A percentile compares a stretch with the other conserved stretches of the same genome.
Evolutionary conservation across 768 basidiomycete genomes (phyloP).

Genomic region (Pisolithus orientalis): DNA sequence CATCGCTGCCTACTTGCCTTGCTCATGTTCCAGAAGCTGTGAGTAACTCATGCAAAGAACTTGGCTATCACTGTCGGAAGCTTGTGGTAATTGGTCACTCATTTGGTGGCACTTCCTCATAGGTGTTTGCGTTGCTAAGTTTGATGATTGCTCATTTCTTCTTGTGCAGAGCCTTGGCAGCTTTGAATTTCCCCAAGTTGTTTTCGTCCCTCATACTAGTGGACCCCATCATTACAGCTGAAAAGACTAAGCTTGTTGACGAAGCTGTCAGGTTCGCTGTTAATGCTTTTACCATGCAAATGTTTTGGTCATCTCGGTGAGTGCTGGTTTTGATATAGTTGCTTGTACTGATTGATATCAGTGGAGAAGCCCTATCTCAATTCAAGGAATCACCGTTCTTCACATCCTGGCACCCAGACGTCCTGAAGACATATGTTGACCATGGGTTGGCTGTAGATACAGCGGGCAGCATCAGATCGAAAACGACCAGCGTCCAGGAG

Average conservation of each 20-base stretch:
- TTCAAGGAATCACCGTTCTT: conserved; percentile 63
- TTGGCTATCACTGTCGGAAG: conserved; percentile 28
- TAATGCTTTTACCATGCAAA: conserved; percentile 34
- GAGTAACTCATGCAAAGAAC: conserved; percentile 30
- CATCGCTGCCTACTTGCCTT: conserved; percentile 47
- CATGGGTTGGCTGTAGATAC: conserved; percentile 39
- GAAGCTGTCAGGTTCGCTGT: too few relatives aligned
- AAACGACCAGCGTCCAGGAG: conserved; percentile 63
- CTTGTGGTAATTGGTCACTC: conserved; percentile 78
- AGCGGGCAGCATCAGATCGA: conserved; percentile 45
- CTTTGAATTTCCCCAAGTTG: conserved; percentile 53
- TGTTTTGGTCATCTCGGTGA: conserved; percentile 58
- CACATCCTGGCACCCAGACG: conserved; percentile 6
- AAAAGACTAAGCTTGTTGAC: conserved; percentile 22
- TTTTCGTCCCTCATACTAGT: conserved; percentile 69
- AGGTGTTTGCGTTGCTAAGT: conserved; percentile 24
- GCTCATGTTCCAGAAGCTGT: conserved; percentile 38
- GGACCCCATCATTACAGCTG: conserved; percentile 61
- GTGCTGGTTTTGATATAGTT: conserved; percentile 8
- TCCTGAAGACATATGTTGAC: conserved; percentile 17
- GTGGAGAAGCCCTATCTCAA: conserved; percentile 50
- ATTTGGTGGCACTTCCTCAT: conserved; percentile 75
- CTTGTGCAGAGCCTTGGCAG: conserved; percentile 49
- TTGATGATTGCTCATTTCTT: too few relatives aligned
- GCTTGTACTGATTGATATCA: conserved; percentile 13